Evolutionary conservation across 192 early-diverging fungal species (phyloP), one percentile per base, ranked within the genome.

Genomic region (Phycomyces blakesleeanus): DNA sequence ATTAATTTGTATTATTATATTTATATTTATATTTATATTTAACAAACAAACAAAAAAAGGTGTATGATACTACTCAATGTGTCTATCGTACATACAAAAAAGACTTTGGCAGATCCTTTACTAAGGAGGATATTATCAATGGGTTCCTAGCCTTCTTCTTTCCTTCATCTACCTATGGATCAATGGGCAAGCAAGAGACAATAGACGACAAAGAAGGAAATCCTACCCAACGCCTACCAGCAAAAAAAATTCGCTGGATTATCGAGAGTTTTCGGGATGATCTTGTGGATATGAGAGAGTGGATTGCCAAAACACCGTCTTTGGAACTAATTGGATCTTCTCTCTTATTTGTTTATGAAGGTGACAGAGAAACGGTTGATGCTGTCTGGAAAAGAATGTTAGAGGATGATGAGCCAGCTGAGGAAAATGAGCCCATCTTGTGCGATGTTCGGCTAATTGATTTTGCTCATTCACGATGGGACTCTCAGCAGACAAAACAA

Each of bases 391-490:
- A 78, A n/a, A 41, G 47, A 5, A 60, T 71, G 65, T 21, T 70
- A 41, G 40, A 75, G 6, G 64, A 69, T 53, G 62, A 69, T 29
- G 62, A 34, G 11, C 22, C 38, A 34, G 29, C 58, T 42, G 64
- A 73, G 22, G 66, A 71, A 22, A 65, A 51, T 16, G 38, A 47
- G 3, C 70, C 72, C 8, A 82, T 84, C 49, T 53, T 89, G 52
- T 76, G 84, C 0, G 85, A 91, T 60, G 67, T 91, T 56, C 82
- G 83, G 25, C 51, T 91, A 11, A 95, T 98, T 63, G 95, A 98
- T 71, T 96, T 96, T 89, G 91, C 87, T 3, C 94, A 94, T 73
- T 88, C 91, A 14, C 74, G 79, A 42, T 93, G 91, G 74, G 3
- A 61, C 75, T 63, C 64, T 9, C 72, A 82, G 24, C 79, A 80